These are phyloP conservation scores for Aspergillus sergii DNA, from an alignment of 2,329 filamentous ascomycete genomes.

Conservation along the genomic window DNA sequence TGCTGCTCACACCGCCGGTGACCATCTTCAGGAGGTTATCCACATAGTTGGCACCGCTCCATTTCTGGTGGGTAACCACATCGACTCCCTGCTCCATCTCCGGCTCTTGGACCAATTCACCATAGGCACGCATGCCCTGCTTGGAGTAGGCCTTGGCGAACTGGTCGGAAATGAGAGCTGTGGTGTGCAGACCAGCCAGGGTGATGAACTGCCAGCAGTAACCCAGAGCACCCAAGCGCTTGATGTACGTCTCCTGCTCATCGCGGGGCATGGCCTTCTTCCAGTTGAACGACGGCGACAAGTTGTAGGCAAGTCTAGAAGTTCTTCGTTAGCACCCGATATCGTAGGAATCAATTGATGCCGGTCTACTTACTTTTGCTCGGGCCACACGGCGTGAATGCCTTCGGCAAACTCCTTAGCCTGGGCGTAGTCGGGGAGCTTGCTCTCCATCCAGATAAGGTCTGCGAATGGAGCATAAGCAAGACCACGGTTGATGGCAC, in stretches of 20 bases:
- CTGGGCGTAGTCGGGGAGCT: constrained; percentile 87
- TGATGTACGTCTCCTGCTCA: constrained; percentile 97
- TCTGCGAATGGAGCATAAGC: constrained; percentile 93
- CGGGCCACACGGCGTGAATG: constrained; percentile 90
- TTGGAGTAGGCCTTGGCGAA: constrained; percentile 82
- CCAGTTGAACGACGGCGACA: constrained; percentile 99
- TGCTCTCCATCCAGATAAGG: constrained; percentile 99
- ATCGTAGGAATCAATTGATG: neutral
- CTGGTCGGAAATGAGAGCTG: constrained; percentile 84
- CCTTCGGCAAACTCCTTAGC: constrained; percentile 91
- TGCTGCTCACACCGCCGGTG: constrained; percentile 85
- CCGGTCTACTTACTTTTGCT: constrained; percentile 77
- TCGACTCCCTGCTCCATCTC: constrained; percentile 91
- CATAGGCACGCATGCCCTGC: constrained; percentile 93
- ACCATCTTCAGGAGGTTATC: constrained; percentile 98
- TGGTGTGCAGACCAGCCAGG: constrained; percentile 94
- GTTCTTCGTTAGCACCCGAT: constrained; percentile 19
- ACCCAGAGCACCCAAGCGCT: constrained; percentile 79
- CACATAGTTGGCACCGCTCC: constrained; percentile 92
- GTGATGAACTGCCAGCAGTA: constrained; percentile 99
- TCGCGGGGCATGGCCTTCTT: constrained; percentile 89
- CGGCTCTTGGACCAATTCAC: constrained; percentile 95
- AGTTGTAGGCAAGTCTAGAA: constrained; percentile 87
- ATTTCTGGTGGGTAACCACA: constrained; percentile 98
- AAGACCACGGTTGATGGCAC: constrained; percentile 84